Evolutionary conservation across 805 yeast species (phyloP), one percentile per base, ranked within the genome.

Genomic region (Cyberlindnera euphorbiiphila): DNA sequence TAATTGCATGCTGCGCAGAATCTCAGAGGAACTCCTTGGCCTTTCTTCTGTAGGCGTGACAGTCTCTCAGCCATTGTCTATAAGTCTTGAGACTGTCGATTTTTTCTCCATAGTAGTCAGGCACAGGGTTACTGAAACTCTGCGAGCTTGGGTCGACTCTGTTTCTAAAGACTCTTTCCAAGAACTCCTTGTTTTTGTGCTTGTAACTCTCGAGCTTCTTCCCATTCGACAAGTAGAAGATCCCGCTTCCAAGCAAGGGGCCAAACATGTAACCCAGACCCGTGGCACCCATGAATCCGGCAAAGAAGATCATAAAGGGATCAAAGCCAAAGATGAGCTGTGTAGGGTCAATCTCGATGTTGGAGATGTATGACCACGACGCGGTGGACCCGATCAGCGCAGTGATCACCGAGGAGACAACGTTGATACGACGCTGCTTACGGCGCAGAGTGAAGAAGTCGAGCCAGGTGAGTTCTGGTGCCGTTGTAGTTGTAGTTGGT

Each of bases 101-200:
- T 62, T 85, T 85, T 65, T 93, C 98, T 27, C 98, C 98, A 59
- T 93, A 93, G 65, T 88, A 93, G 62, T 93, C 98, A n/a, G 97
- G 96, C 32, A 93, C 95, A 11, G 98, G 98, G 63, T 91, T 93
- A 38, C 85, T 74, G 64, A 88, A 82, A 54, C 88, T 78, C 65
- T 89, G 96, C 39, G 84, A 78, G 14, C 89, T 74, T 15, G 98
- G 96, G 65, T 93, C 95, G 21, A 89, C 97, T 54, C 98, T 73
- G 62, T 87, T 83, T 41, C 69, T 69, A 50, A 74, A 76, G 46
- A 93, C 73, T 56, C 78, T 91, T 47, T 74, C 73, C 58, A 91
- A 68, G 51, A 91, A 93, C 26, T 72, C 68, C 47, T 78, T 74
- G 56, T 91, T 88, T 65, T 84, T 89, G 34, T 60, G 49, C 42